A percentile compares a stretch with the other conserved stretches of the same genome.
Conservation (phyloP, 1,284 basidiomycete genomes). For the Moniliophthora roreri region DNA sequence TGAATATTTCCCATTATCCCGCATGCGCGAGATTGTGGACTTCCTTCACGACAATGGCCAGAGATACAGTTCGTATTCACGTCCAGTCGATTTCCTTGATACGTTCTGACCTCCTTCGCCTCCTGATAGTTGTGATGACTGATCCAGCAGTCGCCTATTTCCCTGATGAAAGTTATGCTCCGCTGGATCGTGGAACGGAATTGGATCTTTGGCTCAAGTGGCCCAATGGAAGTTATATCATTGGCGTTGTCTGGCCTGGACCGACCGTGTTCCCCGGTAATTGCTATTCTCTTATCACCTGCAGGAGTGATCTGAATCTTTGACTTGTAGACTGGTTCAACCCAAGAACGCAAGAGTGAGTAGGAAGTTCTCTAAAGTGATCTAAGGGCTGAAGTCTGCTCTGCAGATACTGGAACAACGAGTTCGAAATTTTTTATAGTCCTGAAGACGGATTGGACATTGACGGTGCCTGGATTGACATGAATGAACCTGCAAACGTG, state of each 20-base stretch:
- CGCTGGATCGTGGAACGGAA: constrained; percentile 56
- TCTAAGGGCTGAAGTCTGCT: neutral
- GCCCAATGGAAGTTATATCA: constrained; percentile 55
- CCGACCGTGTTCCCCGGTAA: constrained; percentile 63
- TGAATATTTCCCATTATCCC: constrained; percentile 60
- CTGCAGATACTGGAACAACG: constrained; percentile 66
- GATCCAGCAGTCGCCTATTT: constrained; percentile 68
- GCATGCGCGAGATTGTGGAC: constrained; percentile 64
- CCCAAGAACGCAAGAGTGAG: constrained; percentile 46
- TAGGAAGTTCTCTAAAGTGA: constrained; percentile 3
- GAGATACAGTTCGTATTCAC: constrained; percentile 46
- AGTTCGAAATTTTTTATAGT: constrained; percentile 62
- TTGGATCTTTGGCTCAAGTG: constrained; percentile 64
- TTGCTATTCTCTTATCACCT: constrained; percentile 2
- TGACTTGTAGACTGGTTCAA: constrained; percentile 63
- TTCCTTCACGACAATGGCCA: constrained; percentile 61
- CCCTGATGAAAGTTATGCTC: constrained; percentile 46
- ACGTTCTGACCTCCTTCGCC: neutral
- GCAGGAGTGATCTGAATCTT: neutral
- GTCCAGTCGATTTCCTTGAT: neutral
- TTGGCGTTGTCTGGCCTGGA: constrained; percentile 74
- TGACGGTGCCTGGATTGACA: constrained; percentile 72
- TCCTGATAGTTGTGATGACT: constrained; percentile 65
- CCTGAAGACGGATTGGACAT: constrained; percentile 58
- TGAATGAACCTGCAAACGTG: constrained; percentile 71